These are phyloP conservation scores for Candida montana DNA, from an alignment of 805 yeast species.

Conservation along the genomic window DNA sequence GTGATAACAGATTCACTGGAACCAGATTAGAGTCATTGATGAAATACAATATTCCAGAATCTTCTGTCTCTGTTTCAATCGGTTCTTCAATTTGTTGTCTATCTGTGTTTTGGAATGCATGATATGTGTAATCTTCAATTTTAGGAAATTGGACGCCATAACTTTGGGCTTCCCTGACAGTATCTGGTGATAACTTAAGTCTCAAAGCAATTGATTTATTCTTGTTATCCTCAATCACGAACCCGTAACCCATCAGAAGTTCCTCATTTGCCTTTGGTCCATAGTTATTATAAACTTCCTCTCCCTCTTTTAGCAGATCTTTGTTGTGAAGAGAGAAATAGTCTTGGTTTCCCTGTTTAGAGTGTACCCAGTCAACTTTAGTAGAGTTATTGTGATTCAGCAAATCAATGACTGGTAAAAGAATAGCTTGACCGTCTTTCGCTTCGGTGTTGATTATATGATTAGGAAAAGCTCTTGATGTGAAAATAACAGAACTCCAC, in stretches of 20 bases:
- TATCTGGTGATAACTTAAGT: conserved; percentile 38
- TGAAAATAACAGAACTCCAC: conserved; percentile 70
- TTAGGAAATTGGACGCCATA: conserved; percentile 33
- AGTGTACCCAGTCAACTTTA: conserved; percentile 59
- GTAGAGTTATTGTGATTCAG: conserved; percentile 65
- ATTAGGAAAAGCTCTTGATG: conserved; percentile 80
- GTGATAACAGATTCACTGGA: conserved; percentile 23
- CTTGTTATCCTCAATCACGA: conserved; percentile 44
- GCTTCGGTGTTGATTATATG: conserved; percentile 32
- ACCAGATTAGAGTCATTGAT: conserved; percentile 23
- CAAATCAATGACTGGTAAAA: conserved; percentile 74
- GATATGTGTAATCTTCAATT: conserved; percentile 36
- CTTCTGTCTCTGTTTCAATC: conserved; percentile 10
- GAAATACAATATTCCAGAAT: conserved; percentile 31
- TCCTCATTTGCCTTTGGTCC: conserved; percentile 92
- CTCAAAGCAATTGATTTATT: conserved; percentile 63
- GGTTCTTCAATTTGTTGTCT: neutral
- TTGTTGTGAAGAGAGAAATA: conserved; percentile 18
- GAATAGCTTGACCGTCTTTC: conserved; percentile 46
- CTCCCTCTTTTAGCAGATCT: conserved; percentile 18
- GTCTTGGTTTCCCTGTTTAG: conserved; percentile 9
- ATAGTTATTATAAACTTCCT: conserved; percentile 72
- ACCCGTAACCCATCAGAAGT: conserved; percentile 75
- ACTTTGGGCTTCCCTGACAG: conserved; percentile 28
- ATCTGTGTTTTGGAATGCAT: conserved; percentile 26